These are phyloP conservation scores for Teunomyces funiuensis DNA, from an alignment of 805 yeast genomes.

Conservation along the genomic window DNA sequence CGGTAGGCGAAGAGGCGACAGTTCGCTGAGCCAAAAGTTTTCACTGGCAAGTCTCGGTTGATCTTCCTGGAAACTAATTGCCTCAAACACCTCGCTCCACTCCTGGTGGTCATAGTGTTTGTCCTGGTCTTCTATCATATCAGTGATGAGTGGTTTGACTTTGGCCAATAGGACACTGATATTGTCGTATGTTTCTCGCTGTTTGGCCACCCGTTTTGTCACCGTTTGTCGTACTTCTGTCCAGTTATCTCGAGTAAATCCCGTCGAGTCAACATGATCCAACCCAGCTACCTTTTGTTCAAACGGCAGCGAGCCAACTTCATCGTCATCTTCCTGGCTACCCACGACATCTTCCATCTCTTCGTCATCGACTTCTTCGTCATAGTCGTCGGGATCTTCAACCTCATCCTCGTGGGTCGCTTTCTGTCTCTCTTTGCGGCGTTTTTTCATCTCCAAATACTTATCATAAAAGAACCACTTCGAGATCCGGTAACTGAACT, in stretches of 20 bases:
- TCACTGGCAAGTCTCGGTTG: slow-evolving; percentile 13
- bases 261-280: no score
- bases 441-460: slow-evolving; percentile 1
- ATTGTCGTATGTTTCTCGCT: slow-evolving; percentile 16
- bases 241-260: background rate
- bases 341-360: slow-evolving; percentile 11
- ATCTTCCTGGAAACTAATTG: background rate
- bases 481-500: slow-evolving; percentile 12
- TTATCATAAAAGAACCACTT: slow-evolving; percentile 8
- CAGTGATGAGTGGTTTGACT: slow-evolving; percentile 29
- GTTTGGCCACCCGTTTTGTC: slow-evolving; percentile 9
- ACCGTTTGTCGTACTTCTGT: slow-evolving; percentile 2
- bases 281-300: background rate
- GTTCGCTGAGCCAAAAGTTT: slow-evolving; percentile 62
- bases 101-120: slow-evolving; percentile 49
- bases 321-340: slow-evolving; percentile 2
- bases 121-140: slow-evolving; percentile 39
- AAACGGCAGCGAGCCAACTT: background rate
- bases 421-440: background rate
- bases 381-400: slow-evolving; percentile 6
- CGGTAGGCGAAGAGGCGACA: slow-evolving; percentile 70
- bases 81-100: slow-evolving; percentile 45
- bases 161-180: slow-evolving; percentile 30
- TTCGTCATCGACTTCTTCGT: slow-evolving; percentile 6
- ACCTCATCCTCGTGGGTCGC: slow-evolving; percentile 8